Evolutionary conservation across 2,329 filamentous ascomycete species (phyloP), one percentile per base, ranked within the genome.

Genomic region (Cephalotrichum gorgonifer): DNA sequence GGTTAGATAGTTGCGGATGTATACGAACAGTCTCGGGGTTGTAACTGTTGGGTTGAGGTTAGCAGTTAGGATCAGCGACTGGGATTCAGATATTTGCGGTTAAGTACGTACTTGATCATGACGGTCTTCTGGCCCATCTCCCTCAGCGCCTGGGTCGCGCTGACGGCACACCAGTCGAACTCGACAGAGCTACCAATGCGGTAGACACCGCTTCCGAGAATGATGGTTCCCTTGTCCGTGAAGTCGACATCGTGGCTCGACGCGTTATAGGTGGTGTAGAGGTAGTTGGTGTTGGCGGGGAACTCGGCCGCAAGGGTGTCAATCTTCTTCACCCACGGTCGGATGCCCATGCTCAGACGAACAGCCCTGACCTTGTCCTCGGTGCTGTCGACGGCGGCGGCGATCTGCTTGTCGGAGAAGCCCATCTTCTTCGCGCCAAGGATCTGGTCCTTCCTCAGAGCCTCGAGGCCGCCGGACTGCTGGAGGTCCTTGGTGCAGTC

Each of bases 131-230:
- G 86, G 57, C 89, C 90, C 75, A 95, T 88, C 53, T 84, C 75
- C 59, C 83, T 81, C 54, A 97, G 76, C 39, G 88, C 86, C 54
- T 88, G 77, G 11, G 89, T 90, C 54, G 89, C 86, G 61, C 89
- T 93, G 53, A 96, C 89, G 54, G 90, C 89, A 65, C 91, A 97
- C 91, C 91, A 97, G 69, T 98, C 91, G 63, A 98, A 98, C 69
- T 98, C 93, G 47, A 98, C 93, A 6, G 90, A 96, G 70, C 85
- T 91, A 61, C 93, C 93, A 63, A 97, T 98, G 64, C 93, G 83
- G 78, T 98, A 98, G 22, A 97, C 93, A 69, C 93, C 93, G 62
- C 85, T 91, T 52, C 93, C 93, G 14, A 98, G 80, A 51, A 97
- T 85, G 50, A 98, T 71, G 43, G 83, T 86, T 54, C 91, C 90